A percentile compares a stretch with the other conserved stretches of the same genome.
Conservation (phyloP, 1,284 basidiomycete species). For the Sanghuangporus sanghuang region DNA sequence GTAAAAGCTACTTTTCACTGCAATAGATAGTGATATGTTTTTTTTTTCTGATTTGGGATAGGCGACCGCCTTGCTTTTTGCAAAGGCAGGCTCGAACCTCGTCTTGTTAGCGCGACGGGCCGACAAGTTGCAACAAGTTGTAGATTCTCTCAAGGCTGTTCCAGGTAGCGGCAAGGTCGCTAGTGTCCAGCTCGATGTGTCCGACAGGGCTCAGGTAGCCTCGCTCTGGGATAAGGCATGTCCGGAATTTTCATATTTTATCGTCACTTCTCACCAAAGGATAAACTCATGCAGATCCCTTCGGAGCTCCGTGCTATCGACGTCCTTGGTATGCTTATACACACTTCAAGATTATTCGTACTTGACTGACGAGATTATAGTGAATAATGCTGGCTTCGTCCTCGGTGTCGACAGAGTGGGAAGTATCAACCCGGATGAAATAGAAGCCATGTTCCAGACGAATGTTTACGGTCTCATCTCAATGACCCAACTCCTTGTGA, state of each 20-base stretch:
- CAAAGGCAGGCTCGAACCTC: constrained; percentile 76
- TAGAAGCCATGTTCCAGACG: constrained; percentile 88
- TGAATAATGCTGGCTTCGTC: constrained; percentile 88
- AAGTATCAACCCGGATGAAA: constrained; percentile 67
- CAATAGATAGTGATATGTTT: not conserved
- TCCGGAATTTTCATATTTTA: too few species aligned
- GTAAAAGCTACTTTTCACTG: not conserved
- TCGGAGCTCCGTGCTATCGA: constrained; percentile 63
- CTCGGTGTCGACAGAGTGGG: constrained; percentile 81
- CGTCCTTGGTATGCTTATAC: constrained; percentile 53
- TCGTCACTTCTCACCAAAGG: not conserved
- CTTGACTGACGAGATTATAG: constrained; percentile 31
- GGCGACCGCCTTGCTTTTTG: constrained; percentile 83
- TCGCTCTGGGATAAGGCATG: constrained; percentile 51
- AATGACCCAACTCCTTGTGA: constrained; percentile 74
- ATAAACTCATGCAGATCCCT: constrained; percentile 36
- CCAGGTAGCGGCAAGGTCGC: constrained; percentile 68
- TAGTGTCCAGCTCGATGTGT: constrained; percentile 67
- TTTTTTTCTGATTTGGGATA: constrained; percentile 26
- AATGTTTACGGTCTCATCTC: constrained; percentile 90
- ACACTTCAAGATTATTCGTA: not conserved
- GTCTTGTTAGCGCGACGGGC: constrained; percentile 68
- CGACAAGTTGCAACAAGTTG: constrained; percentile 61
- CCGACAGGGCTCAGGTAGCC: constrained; percentile 64
- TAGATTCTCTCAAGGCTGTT: constrained; percentile 56